Percentiles rank a stretch among this genome's conserved stretches.
These are phyloP conservation scores for Vachellia pachyceras DNA, from an alignment of 306 rosid species.

Conservation along the genomic window DNA sequence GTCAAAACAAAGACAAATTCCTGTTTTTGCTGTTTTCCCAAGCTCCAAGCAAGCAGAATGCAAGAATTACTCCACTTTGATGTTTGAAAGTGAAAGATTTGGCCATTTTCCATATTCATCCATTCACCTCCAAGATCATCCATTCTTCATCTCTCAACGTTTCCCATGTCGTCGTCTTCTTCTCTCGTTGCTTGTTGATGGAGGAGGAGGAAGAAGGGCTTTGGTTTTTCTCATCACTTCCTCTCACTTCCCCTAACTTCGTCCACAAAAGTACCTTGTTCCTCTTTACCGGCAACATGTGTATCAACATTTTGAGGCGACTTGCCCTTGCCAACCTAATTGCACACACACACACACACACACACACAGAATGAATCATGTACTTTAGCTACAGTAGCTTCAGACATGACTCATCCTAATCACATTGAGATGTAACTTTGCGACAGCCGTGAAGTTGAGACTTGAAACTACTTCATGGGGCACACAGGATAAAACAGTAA, in stretches of 20 bases:
- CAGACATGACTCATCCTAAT: constrained; percentile 3
- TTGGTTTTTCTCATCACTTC: constrained; percentile 45
- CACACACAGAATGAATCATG: constrained; percentile 6
- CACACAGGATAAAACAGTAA: neutral
- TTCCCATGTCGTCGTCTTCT: constrained; percentile 44
- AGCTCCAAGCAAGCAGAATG: constrained; percentile 56
- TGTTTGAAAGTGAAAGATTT: constrained; percentile 53
- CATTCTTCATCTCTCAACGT: constrained; percentile 43
- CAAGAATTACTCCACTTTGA: constrained; percentile 67
- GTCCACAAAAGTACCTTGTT: constrained; percentile 9
- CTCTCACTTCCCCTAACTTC: constrained; percentile 17
- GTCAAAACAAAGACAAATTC: constrained; percentile 57
- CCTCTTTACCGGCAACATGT: constrained; percentile 33
- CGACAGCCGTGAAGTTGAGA: neutral
- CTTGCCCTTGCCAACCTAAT: constrained; percentile 36
- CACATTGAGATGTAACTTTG: neutral
- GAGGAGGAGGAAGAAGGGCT: constrained; percentile 25
- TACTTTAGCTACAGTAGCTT: neutral
- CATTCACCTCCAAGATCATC: constrained; percentile 55
- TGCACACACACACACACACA: neutral
- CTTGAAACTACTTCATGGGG: neutral
- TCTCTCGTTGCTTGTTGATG: constrained; percentile 14
- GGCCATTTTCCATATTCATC: constrained; percentile 43
- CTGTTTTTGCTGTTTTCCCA: constrained; percentile 60
- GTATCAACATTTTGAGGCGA: constrained; percentile 46